phyloP scores from a whole-genome alignment of 2,329 filamentous ascomycete genomes.

The Paramyrothecium roridum region DNA sequence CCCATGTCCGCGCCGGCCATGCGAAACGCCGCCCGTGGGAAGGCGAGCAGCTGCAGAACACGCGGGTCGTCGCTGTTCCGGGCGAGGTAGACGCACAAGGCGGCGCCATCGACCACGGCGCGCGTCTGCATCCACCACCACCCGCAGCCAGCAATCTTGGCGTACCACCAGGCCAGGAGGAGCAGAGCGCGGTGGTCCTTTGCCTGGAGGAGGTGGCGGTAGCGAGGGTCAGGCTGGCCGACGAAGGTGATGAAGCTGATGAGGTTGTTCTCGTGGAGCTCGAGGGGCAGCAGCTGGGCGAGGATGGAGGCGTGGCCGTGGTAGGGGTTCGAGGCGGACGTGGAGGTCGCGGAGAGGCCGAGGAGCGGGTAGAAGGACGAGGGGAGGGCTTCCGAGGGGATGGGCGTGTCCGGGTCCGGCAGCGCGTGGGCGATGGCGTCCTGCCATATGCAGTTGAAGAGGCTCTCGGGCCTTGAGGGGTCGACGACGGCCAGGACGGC shows the following conservation, averaged over 20 bases:
- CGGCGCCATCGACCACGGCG: conserved; percentile 43
- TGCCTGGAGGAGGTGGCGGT: conserved; percentile 37
- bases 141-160: conserved; percentile 36
- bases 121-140: conserved; percentile 47
- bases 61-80: conserved; percentile 9
- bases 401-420: conserved; percentile 7
- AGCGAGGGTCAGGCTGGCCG: conserved; percentile 38
- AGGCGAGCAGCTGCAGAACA: conserved; percentile 11
- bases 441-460: conserved; percentile 33
- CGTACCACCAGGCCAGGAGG: conserved; percentile 56
- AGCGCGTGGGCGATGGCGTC: conserved; percentile 2
- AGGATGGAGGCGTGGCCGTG: conserved; percentile 30
- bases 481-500: conserved; percentile 50
- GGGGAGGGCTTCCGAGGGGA: conserved; percentile 23
- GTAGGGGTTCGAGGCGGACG: conserved; percentile 24
- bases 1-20: not conserved
- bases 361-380: conserved; percentile 25
- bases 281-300: conserved; percentile 29
- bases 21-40: conserved; percentile 4
- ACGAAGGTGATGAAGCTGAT: conserved; percentile 46
- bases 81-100: conserved; percentile 40
- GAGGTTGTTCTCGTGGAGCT: conserved; percentile 34
- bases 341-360: conserved; percentile 13
- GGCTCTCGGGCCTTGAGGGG: conserved; percentile 41
- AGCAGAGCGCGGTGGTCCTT: conserved; percentile 54